Evolutionary conservation across 257 asterid species (phyloP).

Genomic region (Jasminum sambac): DNA sequence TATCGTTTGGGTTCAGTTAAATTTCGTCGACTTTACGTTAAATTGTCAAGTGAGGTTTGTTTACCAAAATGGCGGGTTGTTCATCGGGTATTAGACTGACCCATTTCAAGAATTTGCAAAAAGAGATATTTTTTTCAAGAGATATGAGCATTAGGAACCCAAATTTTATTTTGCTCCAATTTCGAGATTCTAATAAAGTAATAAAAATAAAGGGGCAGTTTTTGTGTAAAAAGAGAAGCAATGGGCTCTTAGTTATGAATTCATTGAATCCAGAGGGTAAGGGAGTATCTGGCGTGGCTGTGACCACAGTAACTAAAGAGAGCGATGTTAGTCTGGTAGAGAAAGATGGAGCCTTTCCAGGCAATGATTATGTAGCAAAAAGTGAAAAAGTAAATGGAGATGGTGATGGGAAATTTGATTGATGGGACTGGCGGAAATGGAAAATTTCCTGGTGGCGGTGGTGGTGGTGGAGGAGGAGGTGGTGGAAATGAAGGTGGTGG

Average conservation of each 20-base stretch:
- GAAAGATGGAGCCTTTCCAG: constrained; percentile 35
- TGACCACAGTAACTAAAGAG: constrained; percentile 30
- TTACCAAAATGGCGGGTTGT: constrained; percentile 51
- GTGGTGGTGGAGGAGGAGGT: constrained; percentile 49
- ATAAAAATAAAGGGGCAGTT: constrained; percentile 28
- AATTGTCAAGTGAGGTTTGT: constrained; percentile 1
- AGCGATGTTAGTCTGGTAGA: constrained; percentile 24
- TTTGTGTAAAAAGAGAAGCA: constrained; percentile 25
- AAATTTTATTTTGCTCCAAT: constrained; percentile 22
- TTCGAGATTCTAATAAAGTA: constrained; percentile 26
- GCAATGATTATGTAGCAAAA: constrained; percentile 19
- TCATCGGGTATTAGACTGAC: constrained; percentile 47
- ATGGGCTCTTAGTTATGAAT: constrained; percentile 45
- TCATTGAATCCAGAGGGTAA: constrained; percentile 42
- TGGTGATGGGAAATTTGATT: constrained; percentile 28
- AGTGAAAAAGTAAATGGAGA: constrained; percentile 34
- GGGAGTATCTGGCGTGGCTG: constrained; percentile 36
- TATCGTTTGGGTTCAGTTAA: constrained; percentile 17
- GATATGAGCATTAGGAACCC: constrained; percentile 27
- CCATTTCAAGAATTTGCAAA: constrained; percentile 40
- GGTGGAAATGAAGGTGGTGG: constrained; percentile 45
- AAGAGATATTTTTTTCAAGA: constrained; percentile 34
- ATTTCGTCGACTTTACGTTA: constrained; percentile 46
- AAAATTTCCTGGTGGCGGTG: constrained; percentile 40
- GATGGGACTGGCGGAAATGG: constrained; percentile 66